Evolutionary conservation across 2,329 filamentous ascomycete genomes (phyloP).

Genomic region (Ceratocystis harringtonii): DNA sequence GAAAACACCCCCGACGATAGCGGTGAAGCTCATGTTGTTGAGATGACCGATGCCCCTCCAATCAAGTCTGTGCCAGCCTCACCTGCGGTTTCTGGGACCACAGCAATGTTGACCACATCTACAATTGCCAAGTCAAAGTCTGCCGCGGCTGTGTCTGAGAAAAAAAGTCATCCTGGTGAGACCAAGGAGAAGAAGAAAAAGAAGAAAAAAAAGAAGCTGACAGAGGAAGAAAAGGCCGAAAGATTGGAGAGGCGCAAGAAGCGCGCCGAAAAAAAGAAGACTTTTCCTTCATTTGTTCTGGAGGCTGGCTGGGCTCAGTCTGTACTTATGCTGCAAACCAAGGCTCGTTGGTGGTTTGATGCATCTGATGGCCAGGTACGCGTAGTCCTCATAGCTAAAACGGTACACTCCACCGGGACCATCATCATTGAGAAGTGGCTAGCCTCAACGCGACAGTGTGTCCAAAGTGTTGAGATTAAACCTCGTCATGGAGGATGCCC

Average conservation of each 20-base stretch:
- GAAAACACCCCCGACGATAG: neutral
- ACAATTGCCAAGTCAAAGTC: neutral
- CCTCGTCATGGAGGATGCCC: constrained; percentile 5
- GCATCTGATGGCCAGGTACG: constrained; percentile 12
- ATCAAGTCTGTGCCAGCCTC: neutral
- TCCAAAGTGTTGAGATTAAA: constrained; percentile 6
- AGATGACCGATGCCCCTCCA: neutral
- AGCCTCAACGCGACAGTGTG: neutral
- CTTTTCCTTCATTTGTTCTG: constrained; percentile 12
- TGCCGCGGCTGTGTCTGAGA: neutral
- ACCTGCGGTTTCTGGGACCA: neutral
- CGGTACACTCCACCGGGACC: constrained; percentile 10
- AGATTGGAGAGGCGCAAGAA: neutral
- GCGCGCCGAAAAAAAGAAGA: constrained; percentile 6
- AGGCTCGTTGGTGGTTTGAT: constrained; percentile 13
- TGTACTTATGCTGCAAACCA: constrained; percentile 13
- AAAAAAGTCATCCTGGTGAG: neutral
- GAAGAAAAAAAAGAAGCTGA: constrained; percentile 9
- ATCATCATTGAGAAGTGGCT: constrained; percentile 11
- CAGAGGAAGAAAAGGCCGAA: constrained; percentile 7
- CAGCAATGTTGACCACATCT: neutral
- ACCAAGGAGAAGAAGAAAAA: neutral
- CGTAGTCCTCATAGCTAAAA: constrained; percentile 6
- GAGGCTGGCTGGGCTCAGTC: constrained; percentile 10
- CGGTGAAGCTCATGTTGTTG: neutral